Evolutionary conservation across 352 stramenopile species (phyloP), one percentile per base, ranked within the genome.

Genomic region (Achlya hypogyna): DNA sequence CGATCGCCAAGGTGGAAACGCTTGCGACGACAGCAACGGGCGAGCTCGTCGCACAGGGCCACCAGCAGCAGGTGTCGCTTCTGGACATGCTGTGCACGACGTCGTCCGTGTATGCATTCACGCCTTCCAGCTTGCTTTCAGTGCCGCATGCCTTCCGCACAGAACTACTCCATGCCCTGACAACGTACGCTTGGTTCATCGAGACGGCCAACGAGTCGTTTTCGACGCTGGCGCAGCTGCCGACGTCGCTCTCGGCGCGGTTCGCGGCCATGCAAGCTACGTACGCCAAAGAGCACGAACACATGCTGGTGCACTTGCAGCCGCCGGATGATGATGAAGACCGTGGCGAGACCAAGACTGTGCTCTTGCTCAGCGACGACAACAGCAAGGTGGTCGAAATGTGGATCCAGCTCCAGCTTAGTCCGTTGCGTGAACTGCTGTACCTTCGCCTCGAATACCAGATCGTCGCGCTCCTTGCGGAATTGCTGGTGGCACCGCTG

Each of bases 341-440:
- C 20, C 47, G 35, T 4, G 71, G 69, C 22, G 70, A 70, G 18
- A 58, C 63, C 14, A 65, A 73, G 40, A 69, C 65, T 0, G 64
- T 75, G 12, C 6, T 71, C 62, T 8, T 58, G 1, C 35, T 67
- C 10, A 58, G 40, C 22, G 60, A 67, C 14, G 60, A 67, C 60
- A 49, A 67, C 27, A 67, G 47, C 60, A n/a, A 49, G 23, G 60
- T 67, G 8, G 49, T 67, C 29, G 42, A 27, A 23, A 58, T 49
- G 43, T 67, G 60, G 27, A 84, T 95, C 8, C 76, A 78, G 5
- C 88, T 93, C 51, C 86, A 95, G 53, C 65, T 95, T 6, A 88
- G 82, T 29, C 84, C 84, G 22, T 63, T 95, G 31, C 70, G 86
- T 1, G 84, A 95, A 62, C 82, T 92, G 32, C 64, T 73, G 16